phyloP scores from a whole-genome alignment of 139 green algal genomes.

The Spirogloea muscicola region DNA sequence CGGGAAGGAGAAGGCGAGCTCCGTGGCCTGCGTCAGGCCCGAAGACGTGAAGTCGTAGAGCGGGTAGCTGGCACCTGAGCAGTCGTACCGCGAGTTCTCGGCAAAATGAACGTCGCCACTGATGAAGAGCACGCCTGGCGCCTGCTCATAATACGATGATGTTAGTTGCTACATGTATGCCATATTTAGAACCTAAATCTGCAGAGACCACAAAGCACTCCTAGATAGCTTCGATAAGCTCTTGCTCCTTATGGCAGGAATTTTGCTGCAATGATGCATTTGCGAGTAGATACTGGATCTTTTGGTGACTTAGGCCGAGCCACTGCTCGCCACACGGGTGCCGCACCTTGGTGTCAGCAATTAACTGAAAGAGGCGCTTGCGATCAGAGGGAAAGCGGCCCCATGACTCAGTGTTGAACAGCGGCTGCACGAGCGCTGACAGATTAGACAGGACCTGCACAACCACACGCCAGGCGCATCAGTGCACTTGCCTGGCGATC shows the following conservation, averaged over 20 bases:
- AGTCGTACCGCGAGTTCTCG: slow-evolving; percentile 42
- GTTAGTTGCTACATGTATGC: too few relatives aligned
- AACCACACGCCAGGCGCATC: too few relatives aligned
- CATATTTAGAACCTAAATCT: too few relatives aligned
- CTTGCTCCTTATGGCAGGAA: too few relatives aligned
- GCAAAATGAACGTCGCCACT: slow-evolving; percentile 52
- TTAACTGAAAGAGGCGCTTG: slow-evolving; percentile 40
- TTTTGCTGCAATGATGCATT: too few relatives aligned
- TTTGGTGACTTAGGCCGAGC: too few relatives aligned
- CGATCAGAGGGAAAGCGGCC: slow-evolving; percentile 31
- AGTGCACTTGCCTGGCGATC: too few relatives aligned
- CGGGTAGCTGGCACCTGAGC: slow-evolving; percentile 24
- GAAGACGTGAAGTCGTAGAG: slow-evolving; percentile 42
- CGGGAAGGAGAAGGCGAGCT: background rate
- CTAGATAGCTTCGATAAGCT: too few relatives aligned
- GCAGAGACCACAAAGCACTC: too few relatives aligned
- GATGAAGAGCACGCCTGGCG: slow-evolving; percentile 44
- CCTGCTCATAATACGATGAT: too few relatives aligned
- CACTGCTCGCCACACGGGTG: too few relatives aligned
- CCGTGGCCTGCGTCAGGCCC: slow-evolving; percentile 40
- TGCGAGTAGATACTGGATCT: too few relatives aligned
- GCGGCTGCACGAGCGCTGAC: slow-evolving; percentile 28
- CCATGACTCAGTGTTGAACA: slow-evolving; percentile 43
- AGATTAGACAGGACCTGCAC: slow-evolving; percentile 23
- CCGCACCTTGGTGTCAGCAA: background rate